These are phyloP conservation scores for Solanum appendiculatum DNA, from an alignment of 257 asterid genomes.

Conservation along the genomic window DNA sequence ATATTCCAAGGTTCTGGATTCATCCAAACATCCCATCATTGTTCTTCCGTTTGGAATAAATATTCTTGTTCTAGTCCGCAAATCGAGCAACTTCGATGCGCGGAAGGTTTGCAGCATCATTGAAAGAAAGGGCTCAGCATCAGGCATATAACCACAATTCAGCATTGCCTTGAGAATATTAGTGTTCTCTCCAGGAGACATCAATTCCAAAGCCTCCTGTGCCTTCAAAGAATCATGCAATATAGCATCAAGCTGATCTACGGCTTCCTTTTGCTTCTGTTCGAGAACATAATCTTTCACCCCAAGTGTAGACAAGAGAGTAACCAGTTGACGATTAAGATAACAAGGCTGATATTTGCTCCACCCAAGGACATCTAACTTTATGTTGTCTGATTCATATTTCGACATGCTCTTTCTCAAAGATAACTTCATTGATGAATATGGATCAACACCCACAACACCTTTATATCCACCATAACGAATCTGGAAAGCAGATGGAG, in stretches of 20 bases:
- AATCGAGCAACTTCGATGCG: slow-evolving; percentile 58
- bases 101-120: slow-evolving; percentile 86
- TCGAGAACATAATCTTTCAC: slow-evolving; percentile 45
- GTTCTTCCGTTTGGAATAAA: slow-evolving; percentile 58
- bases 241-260: slow-evolving; percentile 57
- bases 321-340: slow-evolving; percentile 70
- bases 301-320: slow-evolving; percentile 81
- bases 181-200: slow-evolving; percentile 80
- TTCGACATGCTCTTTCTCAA: slow-evolving; percentile 75
- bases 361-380: slow-evolving; percentile 68
- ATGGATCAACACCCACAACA: slow-evolving; percentile 73
- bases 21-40: slow-evolving; percentile 96
- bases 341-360: slow-evolving; percentile 84
- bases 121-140: slow-evolving; percentile 72
- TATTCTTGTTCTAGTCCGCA: slow-evolving; percentile 51
- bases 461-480: slow-evolving; percentile 91
- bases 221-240: slow-evolving; percentile 63
- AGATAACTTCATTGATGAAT: slow-evolving; percentile 43
- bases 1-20: slow-evolving; percentile 60
- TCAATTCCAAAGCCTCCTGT: slow-evolving; percentile 62
- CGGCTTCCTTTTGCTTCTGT: slow-evolving; percentile 61
- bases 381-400: slow-evolving; percentile 49
- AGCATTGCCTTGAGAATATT: slow-evolving; percentile 70
- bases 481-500: slow-evolving; percentile 85
- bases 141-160: slow-evolving; percentile 78